phyloP scores from a whole-genome alignment of 139 green algal genomes.

The Pedinophyceae sp. region DNA sequence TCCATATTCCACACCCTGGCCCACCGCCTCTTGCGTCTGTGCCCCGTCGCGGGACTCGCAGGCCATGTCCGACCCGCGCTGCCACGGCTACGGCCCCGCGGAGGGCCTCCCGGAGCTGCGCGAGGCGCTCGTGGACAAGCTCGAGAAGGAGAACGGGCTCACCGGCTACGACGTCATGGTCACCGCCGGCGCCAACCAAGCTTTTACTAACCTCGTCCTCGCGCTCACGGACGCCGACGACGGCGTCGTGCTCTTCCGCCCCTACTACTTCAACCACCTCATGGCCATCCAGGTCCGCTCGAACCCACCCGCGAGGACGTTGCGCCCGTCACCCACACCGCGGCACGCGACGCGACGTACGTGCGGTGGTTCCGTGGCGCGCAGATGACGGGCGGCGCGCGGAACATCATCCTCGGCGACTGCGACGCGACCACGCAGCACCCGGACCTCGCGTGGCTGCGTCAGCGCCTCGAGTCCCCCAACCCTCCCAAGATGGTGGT shows the following conservation, averaged over 20 bases:
- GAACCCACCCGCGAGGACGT: neutral
- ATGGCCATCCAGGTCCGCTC: constrained; percentile 50
- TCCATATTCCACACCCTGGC: neutral
- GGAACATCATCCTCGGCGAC: constrained; percentile 23
- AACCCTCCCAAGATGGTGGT: constrained; percentile 48
- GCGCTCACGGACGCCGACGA: constrained; percentile 49
- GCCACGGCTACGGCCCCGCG: constrained; percentile 42
- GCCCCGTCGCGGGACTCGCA: neutral
- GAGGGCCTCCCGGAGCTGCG: constrained; percentile 46
- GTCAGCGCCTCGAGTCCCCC: constrained; percentile 13
- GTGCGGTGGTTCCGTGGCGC: constrained; percentile 2
- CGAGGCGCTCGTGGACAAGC: constrained; percentile 19
- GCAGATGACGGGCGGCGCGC: constrained; percentile 38
- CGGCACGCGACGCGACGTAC: too few relatives aligned
- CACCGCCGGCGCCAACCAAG: constrained; percentile 79
- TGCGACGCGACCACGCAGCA: constrained; percentile 20
- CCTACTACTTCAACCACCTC: constrained; percentile 94
- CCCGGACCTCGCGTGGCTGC: constrained; percentile 41
- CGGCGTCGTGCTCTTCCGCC: constrained; percentile 64
- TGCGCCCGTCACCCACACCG: too few relatives aligned
- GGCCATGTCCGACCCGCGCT: neutral
- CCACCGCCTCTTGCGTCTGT: neutral
- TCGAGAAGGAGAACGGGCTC: constrained; percentile 20
- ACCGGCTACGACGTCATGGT: constrained; percentile 70
- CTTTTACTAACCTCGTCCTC: constrained; percentile 72